Evolutionary conservation across 2,329 filamentous ascomycete species (phyloP).

Genomic region (Fusarium mangiferae): DNA sequence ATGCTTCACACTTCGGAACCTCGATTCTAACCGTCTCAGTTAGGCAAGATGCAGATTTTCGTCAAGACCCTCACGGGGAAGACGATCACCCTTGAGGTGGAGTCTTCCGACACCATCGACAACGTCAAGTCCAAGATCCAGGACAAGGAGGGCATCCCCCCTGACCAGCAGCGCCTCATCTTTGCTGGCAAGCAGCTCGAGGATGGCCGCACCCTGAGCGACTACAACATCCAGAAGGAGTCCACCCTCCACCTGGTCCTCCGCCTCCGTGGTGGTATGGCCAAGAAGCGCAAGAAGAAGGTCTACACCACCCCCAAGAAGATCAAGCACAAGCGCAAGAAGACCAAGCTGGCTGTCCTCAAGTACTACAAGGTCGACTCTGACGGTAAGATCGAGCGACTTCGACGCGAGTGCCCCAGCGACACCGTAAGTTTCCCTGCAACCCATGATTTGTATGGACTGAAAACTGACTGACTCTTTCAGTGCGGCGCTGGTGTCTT

Average conservation of each 20-base stretch:
- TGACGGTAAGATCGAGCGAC: constrained; percentile 99
- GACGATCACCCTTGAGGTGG: constrained; percentile 99
- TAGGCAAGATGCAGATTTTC: constrained; percentile 81
- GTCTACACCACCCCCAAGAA: constrained; percentile 99
- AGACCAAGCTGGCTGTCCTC: constrained; percentile 99
- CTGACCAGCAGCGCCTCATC: constrained; percentile 99
- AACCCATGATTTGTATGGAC: accelerated
- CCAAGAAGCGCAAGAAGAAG: constrained; percentile 99
- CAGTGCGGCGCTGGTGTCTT: constrained; percentile 99
- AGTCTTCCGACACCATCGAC: constrained; percentile 99
- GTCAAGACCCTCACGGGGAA: constrained; percentile 95
- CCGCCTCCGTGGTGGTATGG: constrained; percentile 91
- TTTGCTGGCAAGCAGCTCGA: constrained; percentile 99
- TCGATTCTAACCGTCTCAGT: constrained; percentile 55
- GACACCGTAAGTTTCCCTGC: constrained; percentile 73
- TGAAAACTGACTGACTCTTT: constrained; percentile 47
- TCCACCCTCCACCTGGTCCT: constrained; percentile 97
- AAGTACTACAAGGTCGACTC: constrained; percentile 99
- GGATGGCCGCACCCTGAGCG: constrained; percentile 97
- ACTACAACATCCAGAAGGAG: constrained; percentile 99
- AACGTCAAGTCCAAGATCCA: constrained; percentile 99
- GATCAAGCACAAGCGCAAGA: constrained; percentile 99
- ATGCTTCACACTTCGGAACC: constrained; percentile 12
- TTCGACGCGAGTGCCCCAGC: constrained; percentile 95
- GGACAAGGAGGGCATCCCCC: constrained; percentile 99